Percentiles rank a stretch among this genome's conserved stretches.
These are phyloP conservation scores for Trichocladium uniseriatum DNA, from an alignment of 495 filamentous ascomycete species.

Conservation along the genomic window DNA sequence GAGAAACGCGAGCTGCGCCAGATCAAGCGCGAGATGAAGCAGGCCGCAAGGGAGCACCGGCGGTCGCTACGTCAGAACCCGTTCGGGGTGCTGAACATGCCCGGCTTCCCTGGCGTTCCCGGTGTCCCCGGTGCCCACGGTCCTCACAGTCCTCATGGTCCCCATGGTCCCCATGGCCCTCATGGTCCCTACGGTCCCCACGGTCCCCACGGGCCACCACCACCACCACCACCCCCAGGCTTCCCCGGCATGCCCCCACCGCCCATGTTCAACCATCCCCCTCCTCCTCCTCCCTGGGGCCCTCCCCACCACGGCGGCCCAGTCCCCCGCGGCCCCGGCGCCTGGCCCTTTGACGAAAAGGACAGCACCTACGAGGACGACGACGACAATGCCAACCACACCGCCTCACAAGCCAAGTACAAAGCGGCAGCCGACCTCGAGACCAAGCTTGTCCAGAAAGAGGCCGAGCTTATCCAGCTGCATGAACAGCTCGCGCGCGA, in stretches of 20 bases:
- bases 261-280: no score
- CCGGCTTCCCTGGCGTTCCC: neutral
- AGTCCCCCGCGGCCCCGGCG: conserved; percentile 13
- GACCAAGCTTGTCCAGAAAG: conserved; percentile 18
- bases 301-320: no score
- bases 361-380: conserved; percentile 6
- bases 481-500: conserved; percentile 14
- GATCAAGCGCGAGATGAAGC: conserved; percentile 19
- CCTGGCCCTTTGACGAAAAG: conserved; percentile 18
- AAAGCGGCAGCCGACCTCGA: conserved; percentile 23
- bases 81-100: neutral
- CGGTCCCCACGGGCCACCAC: neutral
- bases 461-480: conserved; percentile 13
- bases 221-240: neutral
- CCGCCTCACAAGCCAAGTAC: conserved; percentile 21
- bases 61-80: conserved; percentile 2
- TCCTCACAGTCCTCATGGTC: neutral
- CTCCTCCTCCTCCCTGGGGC: no score
- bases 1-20: conserved; percentile 25
- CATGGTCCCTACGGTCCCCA: neutral
- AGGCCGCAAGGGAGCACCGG: conserved; percentile 16
- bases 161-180: neutral
- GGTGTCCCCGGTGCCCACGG: neutral
- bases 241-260: neutral
- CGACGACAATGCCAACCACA: neutral